These are phyloP conservation scores for Biscogniauxia sp. DNA, from an alignment of 2,329 filamentous ascomycete genomes.

Conservation along the genomic window DNA sequence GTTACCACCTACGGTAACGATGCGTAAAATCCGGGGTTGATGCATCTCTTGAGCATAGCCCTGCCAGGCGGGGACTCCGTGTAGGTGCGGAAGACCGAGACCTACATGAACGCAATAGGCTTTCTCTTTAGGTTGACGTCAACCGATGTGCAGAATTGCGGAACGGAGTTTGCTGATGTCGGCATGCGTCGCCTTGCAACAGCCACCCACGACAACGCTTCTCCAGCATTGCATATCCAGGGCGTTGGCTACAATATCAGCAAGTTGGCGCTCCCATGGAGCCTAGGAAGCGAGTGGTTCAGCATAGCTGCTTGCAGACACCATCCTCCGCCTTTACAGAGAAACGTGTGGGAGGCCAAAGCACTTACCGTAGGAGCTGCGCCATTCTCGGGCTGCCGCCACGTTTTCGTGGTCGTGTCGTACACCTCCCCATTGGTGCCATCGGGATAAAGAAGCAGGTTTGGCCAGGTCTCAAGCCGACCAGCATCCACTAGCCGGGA, in stretches of 20 bases:
- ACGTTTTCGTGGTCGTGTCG: slow-evolving; percentile 60
- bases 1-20: neutral
- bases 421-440: slow-evolving; percentile 68
- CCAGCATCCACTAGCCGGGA: slow-evolving; percentile 35
- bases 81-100: neutral
- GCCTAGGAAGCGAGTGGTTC: slow-evolving; percentile 17
- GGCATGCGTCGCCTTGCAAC: slow-evolving; percentile 46
- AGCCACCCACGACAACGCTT: slow-evolving; percentile 50
- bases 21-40: neutral
- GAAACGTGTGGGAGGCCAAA: neutral
- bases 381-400: slow-evolving; percentile 45
- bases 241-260: slow-evolving; percentile 39
- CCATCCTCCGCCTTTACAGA: neutral
- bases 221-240: slow-evolving; percentile 40
- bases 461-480: slow-evolving; percentile 42
- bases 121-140: neutral
- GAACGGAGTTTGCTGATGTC: slow-evolving; percentile 44
- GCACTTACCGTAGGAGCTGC: slow-evolving; percentile 25
- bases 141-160: slow-evolving; percentile 2
- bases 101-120: neutral
- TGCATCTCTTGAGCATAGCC: neutral
- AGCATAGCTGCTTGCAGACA: slow-evolving; percentile 1
- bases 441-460: slow-evolving; percentile 65
- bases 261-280: slow-evolving; percentile 48
- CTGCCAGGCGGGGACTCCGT: neutral